Conservation (phyloP, 495 filamentous ascomycete genomes). For the Viridothelium virens region DNA sequence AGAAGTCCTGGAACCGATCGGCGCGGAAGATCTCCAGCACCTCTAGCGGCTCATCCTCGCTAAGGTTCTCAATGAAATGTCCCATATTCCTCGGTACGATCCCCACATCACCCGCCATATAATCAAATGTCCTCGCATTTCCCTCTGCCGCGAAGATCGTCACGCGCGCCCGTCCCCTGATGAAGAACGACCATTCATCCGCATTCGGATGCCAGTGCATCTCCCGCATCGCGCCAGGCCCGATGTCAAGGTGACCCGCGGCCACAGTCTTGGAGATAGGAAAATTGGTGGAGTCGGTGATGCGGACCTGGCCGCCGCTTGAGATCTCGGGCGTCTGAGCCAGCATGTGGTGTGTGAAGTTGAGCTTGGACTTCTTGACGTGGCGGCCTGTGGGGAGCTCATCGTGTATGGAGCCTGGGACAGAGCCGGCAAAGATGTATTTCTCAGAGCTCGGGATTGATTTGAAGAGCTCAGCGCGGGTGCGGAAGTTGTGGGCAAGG, state of each 20-base stretch:
- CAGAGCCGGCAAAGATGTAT: slow-evolving; percentile 55
- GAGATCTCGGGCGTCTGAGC: slow-evolving; percentile 47
- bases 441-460: slow-evolving; percentile 51
- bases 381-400: slow-evolving; percentile 36
- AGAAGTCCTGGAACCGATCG: slow-evolving; percentile 57
- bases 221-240: slow-evolving; percentile 67
- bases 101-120: slow-evolving; percentile 61
- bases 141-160: slow-evolving; percentile 55
- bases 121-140: slow-evolving; percentile 64
- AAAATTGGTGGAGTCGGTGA: slow-evolving; percentile 60
- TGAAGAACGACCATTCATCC: slow-evolving; percentile 74
- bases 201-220: slow-evolving; percentile 72
- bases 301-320: slow-evolving; percentile 52
- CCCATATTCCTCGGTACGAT: slow-evolving; percentile 58
- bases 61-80: slow-evolving; percentile 70
- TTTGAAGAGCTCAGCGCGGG: slow-evolving; percentile 51
- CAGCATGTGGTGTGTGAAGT: slow-evolving; percentile 57
- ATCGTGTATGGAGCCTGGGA: slow-evolving; percentile 44
- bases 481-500: slow-evolving; percentile 57
- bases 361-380: slow-evolving; percentile 51
- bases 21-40: slow-evolving; percentile 64
- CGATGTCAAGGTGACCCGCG: slow-evolving; percentile 53
- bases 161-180: slow-evolving; percentile 57
- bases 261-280: slow-evolving; percentile 56
- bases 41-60: slow-evolving; percentile 52